Evolutionary conservation across 2,329 filamentous ascomycete genomes (phyloP), one percentile per base, ranked within the genome.

Genomic region (Hymenoscyphus fructigenus): DNA sequence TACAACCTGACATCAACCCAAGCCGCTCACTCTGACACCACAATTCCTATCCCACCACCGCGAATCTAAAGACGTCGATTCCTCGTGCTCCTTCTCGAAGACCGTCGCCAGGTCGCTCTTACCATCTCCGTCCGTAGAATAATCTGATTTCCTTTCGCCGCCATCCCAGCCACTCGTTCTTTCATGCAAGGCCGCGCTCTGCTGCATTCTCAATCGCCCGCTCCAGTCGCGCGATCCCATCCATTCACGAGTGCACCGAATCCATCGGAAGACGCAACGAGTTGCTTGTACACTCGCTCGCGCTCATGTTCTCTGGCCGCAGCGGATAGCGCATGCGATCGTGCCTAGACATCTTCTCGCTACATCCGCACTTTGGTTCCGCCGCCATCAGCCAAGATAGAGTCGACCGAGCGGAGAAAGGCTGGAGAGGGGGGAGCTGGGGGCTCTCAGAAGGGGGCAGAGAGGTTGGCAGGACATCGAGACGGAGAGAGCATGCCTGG

Each of bases 401-500:
- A 75, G 71, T 74, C 73, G 69, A 70, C 68, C 67, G 69, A 68
- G 67, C 68, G 64, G 63, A 64, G 57, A 59, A 71, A 67, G 62
- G 62, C 62, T 58, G 71, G 64, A 69, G 71, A 69, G 69, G 71
- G 70, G 69, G 71, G 57, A 65, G 69, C 66, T 65, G 71, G 68
- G 71, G 71, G 67, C 57, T 67, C 64, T 61, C 56, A 66, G 66
- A 68, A 70, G 68, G 70, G 70, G 67, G 68, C 61, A 63, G 73
- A 67, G 64, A 68, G 68, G 68, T 58, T 56, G 66, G 68, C 68
- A 67, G 70, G 68, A 55, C 65, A 66, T 58, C 57, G 63, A 38
- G 64, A 65, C 50, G 62, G 60, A 65, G 70, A 68, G 72, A 76
- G 67, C 73, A 85, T 85, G 83, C 82, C 83, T 68, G 82, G 83